Conservation (phyloP, 495 filamentous ascomycete species). For the Glonium stellatum region DNA sequence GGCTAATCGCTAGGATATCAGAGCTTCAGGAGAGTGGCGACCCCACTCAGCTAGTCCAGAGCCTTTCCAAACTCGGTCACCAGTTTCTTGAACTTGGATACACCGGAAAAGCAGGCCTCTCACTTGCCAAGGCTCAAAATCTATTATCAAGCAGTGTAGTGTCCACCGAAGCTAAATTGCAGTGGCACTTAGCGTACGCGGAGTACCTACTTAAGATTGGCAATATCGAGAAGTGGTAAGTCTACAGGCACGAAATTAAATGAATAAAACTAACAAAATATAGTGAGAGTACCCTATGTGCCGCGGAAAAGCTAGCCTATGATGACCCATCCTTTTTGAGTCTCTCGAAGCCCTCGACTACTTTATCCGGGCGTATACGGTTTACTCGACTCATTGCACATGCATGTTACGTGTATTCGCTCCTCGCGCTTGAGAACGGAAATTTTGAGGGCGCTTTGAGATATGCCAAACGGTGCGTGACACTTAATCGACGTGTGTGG, state of each 20-base stretch:
- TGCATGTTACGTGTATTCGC: slow-evolving; percentile 54
- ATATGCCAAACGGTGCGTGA: slow-evolving; percentile 60
- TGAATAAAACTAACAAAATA: slow-evolving; percentile 5
- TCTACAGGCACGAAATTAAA: not conserved
- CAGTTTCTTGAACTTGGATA: slow-evolving; percentile 75
- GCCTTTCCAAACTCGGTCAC: slow-evolving; percentile 54
- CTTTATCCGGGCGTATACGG: slow-evolving; percentile 21
- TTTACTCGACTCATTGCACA: slow-evolving; percentile 43
- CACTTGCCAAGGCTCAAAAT: slow-evolving; percentile 53
- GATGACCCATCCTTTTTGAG: slow-evolving; percentile 16
- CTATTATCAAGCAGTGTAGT: slow-evolving; percentile 37
- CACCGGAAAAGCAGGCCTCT: slow-evolving; percentile 61
- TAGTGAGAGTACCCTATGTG: slow-evolving; percentile 16
- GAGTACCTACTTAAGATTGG: slow-evolving; percentile 68
- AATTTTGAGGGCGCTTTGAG: slow-evolving; percentile 56
- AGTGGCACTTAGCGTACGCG: slow-evolving; percentile 62
- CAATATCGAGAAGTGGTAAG: slow-evolving; percentile 40
- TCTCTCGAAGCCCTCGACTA: slow-evolving; percentile 14
- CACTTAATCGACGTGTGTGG: slow-evolving; percentile 65
- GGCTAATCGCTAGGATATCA: slow-evolving; percentile 46
- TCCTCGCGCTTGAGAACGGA: slow-evolving; percentile 57
- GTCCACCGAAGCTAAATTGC: slow-evolving; percentile 42
- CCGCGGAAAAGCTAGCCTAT: slow-evolving; percentile 12
- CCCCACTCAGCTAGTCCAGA: slow-evolving; percentile 40
- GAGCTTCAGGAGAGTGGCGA: slow-evolving; percentile 45